These are phyloP conservation scores for Cryptosporidium canis DNA, from an alignment of 169 alveolate genomes.

Conservation along the genomic window DNA sequence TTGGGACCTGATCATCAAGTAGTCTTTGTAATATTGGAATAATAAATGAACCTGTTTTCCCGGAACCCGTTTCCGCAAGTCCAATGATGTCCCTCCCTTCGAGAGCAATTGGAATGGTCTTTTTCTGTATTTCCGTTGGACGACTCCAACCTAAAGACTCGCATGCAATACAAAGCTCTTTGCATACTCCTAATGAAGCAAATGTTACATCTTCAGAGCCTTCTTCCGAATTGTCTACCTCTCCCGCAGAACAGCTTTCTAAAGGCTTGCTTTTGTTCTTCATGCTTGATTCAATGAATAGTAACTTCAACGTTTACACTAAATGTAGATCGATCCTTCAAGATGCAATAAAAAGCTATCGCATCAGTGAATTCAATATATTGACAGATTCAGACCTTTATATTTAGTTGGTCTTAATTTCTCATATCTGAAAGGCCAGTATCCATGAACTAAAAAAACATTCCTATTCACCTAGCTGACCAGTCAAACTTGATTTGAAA, in stretches of 20 bases:
- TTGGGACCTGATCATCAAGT: constrained; percentile 87
- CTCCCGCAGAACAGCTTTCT: background rate
- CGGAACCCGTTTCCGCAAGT: constrained; percentile 98
- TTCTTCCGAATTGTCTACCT: background rate
- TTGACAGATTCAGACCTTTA: background rate
- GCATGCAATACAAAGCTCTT: constrained; percentile 92
- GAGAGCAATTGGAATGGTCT: constrained; percentile 91
- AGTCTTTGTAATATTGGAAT: constrained; percentile 94
- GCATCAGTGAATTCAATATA: background rate
- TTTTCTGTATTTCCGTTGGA: constrained; percentile 95
- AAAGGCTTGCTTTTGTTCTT: background rate
- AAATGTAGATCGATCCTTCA: background rate
- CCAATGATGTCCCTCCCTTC: constrained; percentile 97
- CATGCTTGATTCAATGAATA: background rate
- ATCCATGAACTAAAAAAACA: background rate
- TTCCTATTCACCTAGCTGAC: background rate
- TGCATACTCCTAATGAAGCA: constrained; percentile 92
- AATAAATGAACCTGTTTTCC: constrained; percentile 95
- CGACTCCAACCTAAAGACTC: constrained; percentile 88
- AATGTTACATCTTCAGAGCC: constrained; percentile 78
- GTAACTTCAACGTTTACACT: background rate
- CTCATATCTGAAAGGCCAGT: background rate
- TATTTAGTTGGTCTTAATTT: background rate
- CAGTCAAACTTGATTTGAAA: constrained; percentile 4
- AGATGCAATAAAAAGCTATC: background rate